Percentiles rank a stretch among this genome's conserved stretches.
These are phyloP conservation scores for Ehretia macrophylla DNA, from an alignment of 257 asterid genomes.

Conservation along the genomic window DNA sequence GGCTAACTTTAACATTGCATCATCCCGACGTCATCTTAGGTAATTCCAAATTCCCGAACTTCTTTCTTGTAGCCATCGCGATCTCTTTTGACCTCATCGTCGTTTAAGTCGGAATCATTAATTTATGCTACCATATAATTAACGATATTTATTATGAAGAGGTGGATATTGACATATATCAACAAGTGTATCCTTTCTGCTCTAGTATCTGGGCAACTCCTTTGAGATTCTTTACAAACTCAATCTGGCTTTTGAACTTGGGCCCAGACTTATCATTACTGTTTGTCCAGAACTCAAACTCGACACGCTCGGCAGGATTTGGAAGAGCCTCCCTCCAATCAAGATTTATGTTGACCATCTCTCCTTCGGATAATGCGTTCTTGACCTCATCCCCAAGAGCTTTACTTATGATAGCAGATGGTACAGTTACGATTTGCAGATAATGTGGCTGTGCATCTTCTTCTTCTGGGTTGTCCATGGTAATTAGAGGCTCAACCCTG, in stretches of 20 bases:
- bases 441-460: constrained; percentile 57
- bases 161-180: no score
- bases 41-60: no score
- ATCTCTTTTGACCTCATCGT: no score
- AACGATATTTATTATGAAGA: no score
- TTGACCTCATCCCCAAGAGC: constrained; percentile 78
- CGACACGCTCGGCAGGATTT: constrained; percentile 93
- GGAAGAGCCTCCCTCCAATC: constrained; percentile 99
- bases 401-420: constrained; percentile 81
- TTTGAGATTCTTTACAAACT: constrained; percentile 66
- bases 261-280: constrained; percentile 91
- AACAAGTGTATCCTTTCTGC: constrained; percentile 79
- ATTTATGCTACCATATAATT: no score
- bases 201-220: constrained; percentile 97
- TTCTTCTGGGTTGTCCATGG: constrained; percentile 93
- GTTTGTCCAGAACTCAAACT: constrained; percentile 90
- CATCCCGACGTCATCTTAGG: no score
- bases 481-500: constrained; percentile 68
- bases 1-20: no score
- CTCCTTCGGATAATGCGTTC: constrained; percentile 53
- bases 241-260: constrained; percentile 81
- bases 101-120: no score
- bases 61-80: no score
- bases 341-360: constrained; percentile 72
- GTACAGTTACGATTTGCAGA: constrained; percentile 70